These are phyloP conservation scores for Chaetomium globosum DNA, from an alignment of 2,329 filamentous ascomycete species.

Conservation along the genomic window DNA sequence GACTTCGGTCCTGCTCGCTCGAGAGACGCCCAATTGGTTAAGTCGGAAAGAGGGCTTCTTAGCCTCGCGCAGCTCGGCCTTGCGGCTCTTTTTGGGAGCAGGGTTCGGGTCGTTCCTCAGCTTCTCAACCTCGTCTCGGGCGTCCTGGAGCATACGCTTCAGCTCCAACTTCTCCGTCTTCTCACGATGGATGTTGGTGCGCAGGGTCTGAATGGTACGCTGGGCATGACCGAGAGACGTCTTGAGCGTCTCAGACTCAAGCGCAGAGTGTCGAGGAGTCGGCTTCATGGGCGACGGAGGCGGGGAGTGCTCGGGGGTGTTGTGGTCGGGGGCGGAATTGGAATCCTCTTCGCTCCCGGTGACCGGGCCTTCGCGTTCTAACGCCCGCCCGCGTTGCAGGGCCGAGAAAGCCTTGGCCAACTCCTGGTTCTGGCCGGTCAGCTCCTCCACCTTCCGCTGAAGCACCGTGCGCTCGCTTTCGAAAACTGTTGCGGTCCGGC, in stretches of 20 bases:
- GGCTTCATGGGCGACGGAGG: slow-evolving; percentile 88
- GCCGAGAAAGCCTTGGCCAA: slow-evolving; percentile 80
- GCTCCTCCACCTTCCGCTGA: slow-evolving; percentile 83
- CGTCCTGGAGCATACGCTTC: slow-evolving; percentile 91
- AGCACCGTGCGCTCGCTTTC: slow-evolving; percentile 78
- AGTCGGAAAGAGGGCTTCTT: slow-evolving; percentile 68
- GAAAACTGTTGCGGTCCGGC: slow-evolving; percentile 74
- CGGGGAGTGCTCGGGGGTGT: slow-evolving; percentile 86
- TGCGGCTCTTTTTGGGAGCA: slow-evolving; percentile 63
- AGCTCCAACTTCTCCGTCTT: slow-evolving; percentile 98
- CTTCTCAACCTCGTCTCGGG: slow-evolving; percentile 85
- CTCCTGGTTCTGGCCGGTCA: slow-evolving; percentile 87
- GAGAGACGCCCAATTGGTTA: slow-evolving; percentile 73
- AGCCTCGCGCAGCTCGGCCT: slow-evolving; percentile 66
- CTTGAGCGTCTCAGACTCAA: slow-evolving; percentile 95
- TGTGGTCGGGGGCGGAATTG: slow-evolving; percentile 66
- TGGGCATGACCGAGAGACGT: slow-evolving; percentile 93
- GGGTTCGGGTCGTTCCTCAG: slow-evolving; percentile 57
- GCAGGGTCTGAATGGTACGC: slow-evolving; percentile 92
- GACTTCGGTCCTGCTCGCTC: slow-evolving; percentile 76
- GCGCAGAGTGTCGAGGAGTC: slow-evolving; percentile 83
- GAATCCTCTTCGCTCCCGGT: slow-evolving; percentile 64
- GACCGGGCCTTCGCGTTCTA: slow-evolving; percentile 64
- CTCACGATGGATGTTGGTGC: slow-evolving; percentile 92
- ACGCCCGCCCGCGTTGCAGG: slow-evolving; percentile 63